phyloP scores from a whole-genome alignment of 352 stramenopile species.

The Globisporangium nunn region DNA sequence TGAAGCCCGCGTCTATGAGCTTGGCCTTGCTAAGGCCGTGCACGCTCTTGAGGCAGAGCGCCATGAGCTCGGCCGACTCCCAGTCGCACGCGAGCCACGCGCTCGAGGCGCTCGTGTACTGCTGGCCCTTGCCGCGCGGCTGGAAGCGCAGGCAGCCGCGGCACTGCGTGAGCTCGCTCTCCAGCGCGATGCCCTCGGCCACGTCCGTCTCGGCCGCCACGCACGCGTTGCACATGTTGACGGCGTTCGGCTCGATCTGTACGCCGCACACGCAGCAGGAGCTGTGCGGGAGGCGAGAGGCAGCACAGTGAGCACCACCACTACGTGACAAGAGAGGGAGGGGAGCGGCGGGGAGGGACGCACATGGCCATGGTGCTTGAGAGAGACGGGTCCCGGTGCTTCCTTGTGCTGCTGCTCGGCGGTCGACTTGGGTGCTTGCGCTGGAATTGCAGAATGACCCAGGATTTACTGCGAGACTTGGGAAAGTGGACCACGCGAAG shows the following conservation, averaged over 20 bases:
- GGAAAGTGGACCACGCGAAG: too few relatives aligned
- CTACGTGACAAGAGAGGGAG: neutral
- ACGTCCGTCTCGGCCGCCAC: constrained; percentile 66
- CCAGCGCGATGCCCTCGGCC: constrained; percentile 52
- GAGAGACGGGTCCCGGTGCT: too few relatives aligned
- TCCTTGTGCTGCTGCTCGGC: too few relatives aligned
- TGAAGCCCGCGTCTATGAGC: constrained; percentile 67
- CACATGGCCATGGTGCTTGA: constrained; percentile 17
- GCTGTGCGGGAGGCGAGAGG: constrained; percentile 4
- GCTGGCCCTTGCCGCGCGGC: constrained; percentile 35
- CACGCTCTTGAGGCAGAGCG: constrained; percentile 72
- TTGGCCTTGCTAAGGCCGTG: constrained; percentile 57
- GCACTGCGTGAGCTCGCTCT: constrained; percentile 51
- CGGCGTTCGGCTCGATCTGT: constrained; percentile 63
- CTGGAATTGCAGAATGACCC: neutral
- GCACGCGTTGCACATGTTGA: constrained; percentile 77
- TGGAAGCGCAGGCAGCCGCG: constrained; percentile 63
- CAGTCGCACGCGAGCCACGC: constrained; percentile 57
- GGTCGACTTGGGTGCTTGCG: neutral
- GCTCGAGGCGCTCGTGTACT: constrained; percentile 25
- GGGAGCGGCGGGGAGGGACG: neutral
- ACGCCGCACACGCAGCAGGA: constrained; percentile 58
- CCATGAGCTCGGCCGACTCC: constrained; percentile 73
- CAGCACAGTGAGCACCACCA: neutral
- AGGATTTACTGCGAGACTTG: too few relatives aligned